Evolutionary conservation across 148 eudicot species (phyloP), one percentile per base, ranked within the genome.

Genomic region (Rheum nobile): DNA sequence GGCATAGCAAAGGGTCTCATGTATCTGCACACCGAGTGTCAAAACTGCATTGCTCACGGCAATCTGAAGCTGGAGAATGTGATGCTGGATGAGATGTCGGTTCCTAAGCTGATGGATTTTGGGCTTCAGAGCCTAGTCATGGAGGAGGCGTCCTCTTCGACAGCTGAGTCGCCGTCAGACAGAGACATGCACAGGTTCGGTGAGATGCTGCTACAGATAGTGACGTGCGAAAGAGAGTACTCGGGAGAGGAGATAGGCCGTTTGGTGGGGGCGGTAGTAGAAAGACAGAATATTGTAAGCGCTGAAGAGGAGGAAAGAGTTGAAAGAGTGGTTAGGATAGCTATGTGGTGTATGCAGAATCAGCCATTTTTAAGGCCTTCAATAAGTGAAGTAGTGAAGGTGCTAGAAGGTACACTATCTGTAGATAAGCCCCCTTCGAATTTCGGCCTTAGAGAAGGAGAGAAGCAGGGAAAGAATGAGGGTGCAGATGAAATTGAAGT

Each of bases 311-410:
- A 75, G 74, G 77, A 77, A 69, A 86, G 79, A 26, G 80, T 82
- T 8, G 89, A 84, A 75, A 84, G 86, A 78, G 80, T 82, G 22
- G 82, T 78, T 41, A 79, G 77, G 59, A 88, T 88, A 46, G 84
- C 91, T 11, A 71, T 88, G 34, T 88, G 91, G 91, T 88, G 91
- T 83, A 81, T 84, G 84, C 91, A 88, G 71, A 78, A 37, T 61
- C 83, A 86, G 48, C 85, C 87, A 10, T 82, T 82, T 82, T 48
- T 86, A 72, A 82, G 91, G 72, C 91, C 91, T 44, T 84, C 91
- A 5, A 84, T 85, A 7, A 85, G 87, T 31, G 91, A 88, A 81
- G 86, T 86, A 35, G 82, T 85, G 16, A 85, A 88, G 83, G 91
- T 88, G 17, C 67, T 88, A 47, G 89, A 88, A 82, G 91, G 91